Evolutionary conservation across 306 rosid species (phyloP).

Genomic region (Dalbergia oliveri): DNA sequence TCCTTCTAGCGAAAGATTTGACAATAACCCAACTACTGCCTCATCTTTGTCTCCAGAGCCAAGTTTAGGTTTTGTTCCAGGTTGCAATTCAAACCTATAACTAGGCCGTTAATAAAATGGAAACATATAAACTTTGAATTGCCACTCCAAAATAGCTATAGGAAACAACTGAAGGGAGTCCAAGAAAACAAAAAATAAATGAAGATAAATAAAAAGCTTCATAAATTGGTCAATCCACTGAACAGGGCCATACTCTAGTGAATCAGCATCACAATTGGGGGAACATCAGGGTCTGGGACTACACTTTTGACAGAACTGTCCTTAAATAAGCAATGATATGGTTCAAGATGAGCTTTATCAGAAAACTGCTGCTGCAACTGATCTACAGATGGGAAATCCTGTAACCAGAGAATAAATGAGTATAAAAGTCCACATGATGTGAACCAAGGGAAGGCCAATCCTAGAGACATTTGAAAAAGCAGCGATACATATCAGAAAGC

Average conservation of each 20-base stretch:
- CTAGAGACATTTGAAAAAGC: slow-evolving; percentile 19
- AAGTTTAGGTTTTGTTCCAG: slow-evolving; percentile 75
- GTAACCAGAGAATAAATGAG: slow-evolving; percentile 47
- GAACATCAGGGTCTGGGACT: slow-evolving; percentile 89
- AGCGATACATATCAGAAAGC: slow-evolving; percentile 30
- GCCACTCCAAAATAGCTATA: slow-evolving; percentile 19
- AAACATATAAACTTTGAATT: slow-evolving; percentile 21
- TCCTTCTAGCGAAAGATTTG: slow-evolving; percentile 78
- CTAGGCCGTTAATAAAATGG: slow-evolving; percentile 43
- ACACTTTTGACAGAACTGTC: slow-evolving; percentile 69
- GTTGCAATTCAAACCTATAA: slow-evolving; percentile 80
- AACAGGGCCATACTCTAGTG: slow-evolving; percentile 70
- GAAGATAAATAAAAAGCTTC: slow-evolving; percentile 14
- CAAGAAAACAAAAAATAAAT: neutral
- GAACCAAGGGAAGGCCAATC: slow-evolving; percentile 27
- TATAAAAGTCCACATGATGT: slow-evolving; percentile 23
- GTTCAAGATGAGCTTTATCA: slow-evolving; percentile 63
- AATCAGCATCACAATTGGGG: slow-evolving; percentile 73
- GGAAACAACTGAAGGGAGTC: slow-evolving; percentile 23
- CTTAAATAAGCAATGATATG: slow-evolving; percentile 59
- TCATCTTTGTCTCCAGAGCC: slow-evolving; percentile 94
- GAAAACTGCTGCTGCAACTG: slow-evolving; percentile 83
- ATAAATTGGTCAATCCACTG: slow-evolving; percentile 30
- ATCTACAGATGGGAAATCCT: slow-evolving; percentile 79
- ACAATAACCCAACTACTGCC: slow-evolving; percentile 73